These are phyloP conservation scores for Boletus rubroflammeus DNA, from an alignment of 768 basidiomycete genomes.

Conservation along the genomic window DNA sequence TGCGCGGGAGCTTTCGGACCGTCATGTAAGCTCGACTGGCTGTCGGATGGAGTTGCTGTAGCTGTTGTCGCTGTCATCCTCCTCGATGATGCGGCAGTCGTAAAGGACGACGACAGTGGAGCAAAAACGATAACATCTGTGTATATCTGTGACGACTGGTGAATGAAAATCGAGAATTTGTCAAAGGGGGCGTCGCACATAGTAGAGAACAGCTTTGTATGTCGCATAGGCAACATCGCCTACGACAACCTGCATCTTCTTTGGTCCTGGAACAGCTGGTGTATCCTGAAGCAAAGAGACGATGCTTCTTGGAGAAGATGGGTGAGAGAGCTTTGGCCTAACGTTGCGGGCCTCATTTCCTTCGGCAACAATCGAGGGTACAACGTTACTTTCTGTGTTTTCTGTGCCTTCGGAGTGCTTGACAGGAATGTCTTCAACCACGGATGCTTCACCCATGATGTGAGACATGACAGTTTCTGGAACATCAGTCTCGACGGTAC, in stretches of 20 bases:
- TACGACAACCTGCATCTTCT: conserved; percentile 51
- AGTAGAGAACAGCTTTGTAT: conserved; percentile 70
- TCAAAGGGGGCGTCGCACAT: conserved; percentile 43
- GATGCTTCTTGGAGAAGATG: conserved; percentile 37
- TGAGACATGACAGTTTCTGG: conserved; percentile 6
- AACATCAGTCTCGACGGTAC: conserved; percentile 22
- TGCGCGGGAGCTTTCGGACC: conserved; percentile 7
- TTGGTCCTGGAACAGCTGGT: conserved; percentile 39
- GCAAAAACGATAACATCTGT: conserved; percentile 84
- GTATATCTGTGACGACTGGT: conserved; percentile 54
- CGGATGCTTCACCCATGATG: neutral
- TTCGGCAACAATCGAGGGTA: neutral
- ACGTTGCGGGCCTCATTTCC: conserved; percentile 29
- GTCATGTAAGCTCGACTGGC: conserved; percentile 33
- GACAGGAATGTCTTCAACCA: conserved; percentile 2
- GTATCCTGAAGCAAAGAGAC: neutral
- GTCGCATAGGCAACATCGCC: conserved; percentile 60
- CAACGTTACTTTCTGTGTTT: neutral
- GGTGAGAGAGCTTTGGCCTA: conserved; percentile 34
- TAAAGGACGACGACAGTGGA: conserved; percentile 72
- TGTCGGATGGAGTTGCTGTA: conserved; percentile 32
- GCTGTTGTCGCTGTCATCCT: conserved; percentile 5
- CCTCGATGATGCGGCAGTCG: conserved; percentile 20
- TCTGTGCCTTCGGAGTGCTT: conserved; percentile 2
- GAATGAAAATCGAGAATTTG: neutral